Base-by-base conservation (phyloP, 2,329 filamentous ascomycete genomes). In the Hypoxylon sp. region DNA sequence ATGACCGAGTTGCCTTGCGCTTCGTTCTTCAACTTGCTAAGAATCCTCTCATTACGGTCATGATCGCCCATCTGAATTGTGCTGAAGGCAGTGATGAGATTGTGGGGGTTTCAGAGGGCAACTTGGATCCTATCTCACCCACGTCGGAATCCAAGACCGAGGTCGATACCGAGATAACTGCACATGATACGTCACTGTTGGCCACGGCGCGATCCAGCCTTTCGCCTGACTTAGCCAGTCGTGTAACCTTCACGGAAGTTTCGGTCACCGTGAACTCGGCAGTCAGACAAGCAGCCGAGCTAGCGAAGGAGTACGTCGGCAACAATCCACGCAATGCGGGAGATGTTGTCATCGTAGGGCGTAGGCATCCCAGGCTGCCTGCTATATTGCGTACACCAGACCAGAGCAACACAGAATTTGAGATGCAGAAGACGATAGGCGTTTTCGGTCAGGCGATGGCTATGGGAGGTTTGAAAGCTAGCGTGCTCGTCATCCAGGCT, bases 21-120 rank as follows among this genome's bases (percentile, higher is more conserved):
- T 87, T 98, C 23, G 91, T 95, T 2, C 83, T 98, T 2, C 95
- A 97, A 74, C 85, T 99, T 0, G 92, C 90, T 0, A 89, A 90
- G 76, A 96, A 94, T 73, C 85, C 88, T 3, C 87, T 91, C 45
- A 88, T 97, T 25, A 94, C 92, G 0, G 92, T 90, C 0, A 95
- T 92, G 0, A 85, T 97, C 30, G 82, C 91, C 0, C 88, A 89
- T 65, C 83, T 92, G 25, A 79, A 78, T 23, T 78, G 72, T 71
- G 37, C 45, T 3, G 70, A 73, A 3, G 67, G 52, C n/a, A 63
- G 71, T 5, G 74, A 77, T n/a, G 75, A 72, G 29, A 73, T 70
- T 21, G 71, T 67, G 6, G 61, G 68, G 14, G 66, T 62, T 5
- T 65, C 61, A 7, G 73, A 71, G 21, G 65, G 45, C 12, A 56